These are phyloP conservation scores for Cordyceps pruinosa DNA, from an alignment of 2,329 filamentous ascomycete species.

Conservation along the genomic window DNA sequence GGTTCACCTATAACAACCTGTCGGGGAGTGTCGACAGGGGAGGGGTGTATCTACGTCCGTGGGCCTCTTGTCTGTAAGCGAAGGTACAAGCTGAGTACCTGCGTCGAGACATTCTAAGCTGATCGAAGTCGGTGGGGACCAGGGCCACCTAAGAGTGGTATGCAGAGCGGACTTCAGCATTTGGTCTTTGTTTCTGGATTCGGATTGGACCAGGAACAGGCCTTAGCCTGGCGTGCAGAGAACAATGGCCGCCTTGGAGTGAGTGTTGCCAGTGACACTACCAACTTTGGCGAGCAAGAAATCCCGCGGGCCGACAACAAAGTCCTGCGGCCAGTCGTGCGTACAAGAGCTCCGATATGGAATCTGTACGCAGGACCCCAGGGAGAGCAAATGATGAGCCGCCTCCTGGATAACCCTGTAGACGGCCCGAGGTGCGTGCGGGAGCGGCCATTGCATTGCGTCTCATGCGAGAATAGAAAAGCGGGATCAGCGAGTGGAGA, in stretches of 20 bases:
- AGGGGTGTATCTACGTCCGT: background rate
- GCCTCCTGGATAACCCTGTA: background rate
- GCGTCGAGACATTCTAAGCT: background rate
- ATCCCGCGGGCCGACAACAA: background rate
- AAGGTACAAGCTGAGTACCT: conserved; percentile 8
- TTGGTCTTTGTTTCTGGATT: background rate
- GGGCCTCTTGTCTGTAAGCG: background rate
- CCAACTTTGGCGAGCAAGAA: background rate
- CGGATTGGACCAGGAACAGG: background rate
- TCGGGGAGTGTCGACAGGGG: background rate
- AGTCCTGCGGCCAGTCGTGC: background rate
- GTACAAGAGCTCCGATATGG: background rate
- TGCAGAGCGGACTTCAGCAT: background rate
- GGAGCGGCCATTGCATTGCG: background rate
- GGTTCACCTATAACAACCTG: background rate
- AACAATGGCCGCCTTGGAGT: background rate
- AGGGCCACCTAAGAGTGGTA: background rate
- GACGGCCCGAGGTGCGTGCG: background rate
- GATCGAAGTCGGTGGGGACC: conserved; percentile 5
- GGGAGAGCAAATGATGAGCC: no score
- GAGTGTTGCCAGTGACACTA: background rate
- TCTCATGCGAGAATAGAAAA: background rate
- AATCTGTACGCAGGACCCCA: no score
- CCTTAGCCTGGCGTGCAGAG: background rate
- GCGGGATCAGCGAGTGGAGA: background rate